A percentile compares a stretch with the other conserved stretches of the same genome.
Evolutionary conservation across 352 stramenopile species (phyloP).

Genomic region (Globisporangium megalacanthum): DNA sequence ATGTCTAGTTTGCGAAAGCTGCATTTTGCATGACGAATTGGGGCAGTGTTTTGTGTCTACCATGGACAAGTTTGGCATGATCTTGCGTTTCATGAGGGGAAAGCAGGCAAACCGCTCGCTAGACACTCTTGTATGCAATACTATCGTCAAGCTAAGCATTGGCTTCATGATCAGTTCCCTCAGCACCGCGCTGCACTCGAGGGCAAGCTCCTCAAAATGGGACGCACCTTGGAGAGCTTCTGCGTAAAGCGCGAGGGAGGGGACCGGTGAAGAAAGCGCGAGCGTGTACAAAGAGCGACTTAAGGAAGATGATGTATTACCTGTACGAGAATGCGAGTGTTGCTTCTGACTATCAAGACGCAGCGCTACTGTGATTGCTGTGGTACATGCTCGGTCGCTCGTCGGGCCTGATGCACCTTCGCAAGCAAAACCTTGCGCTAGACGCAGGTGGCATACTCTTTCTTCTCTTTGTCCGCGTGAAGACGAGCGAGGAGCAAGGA

Average conservation of each 20-base stretch:
- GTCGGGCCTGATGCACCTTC: neutral
- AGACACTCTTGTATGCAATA: neutral
- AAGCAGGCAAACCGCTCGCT: neutral
- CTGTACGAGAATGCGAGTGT: neutral
- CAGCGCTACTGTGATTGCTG: neutral
- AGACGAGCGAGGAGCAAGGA: neutral
- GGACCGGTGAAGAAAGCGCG: neutral
- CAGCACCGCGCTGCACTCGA: neutral
- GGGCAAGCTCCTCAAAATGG: neutral
- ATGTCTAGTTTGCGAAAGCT: too few species aligned
- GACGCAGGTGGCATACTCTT: neutral
- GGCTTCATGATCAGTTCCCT: neutral
- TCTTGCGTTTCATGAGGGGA: neutral
- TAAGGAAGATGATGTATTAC: neutral
- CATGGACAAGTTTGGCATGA: neutral
- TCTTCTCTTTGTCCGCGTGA: neutral
- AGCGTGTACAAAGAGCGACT: neutral
- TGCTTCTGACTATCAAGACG: neutral
- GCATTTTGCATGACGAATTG: too few species aligned
- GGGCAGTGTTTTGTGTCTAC: too few species aligned
- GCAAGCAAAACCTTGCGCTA: neutral
- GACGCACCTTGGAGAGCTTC: neutral
- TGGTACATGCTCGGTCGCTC: neutral
- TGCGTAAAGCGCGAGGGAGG: neutral
- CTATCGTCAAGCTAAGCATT: neutral